Evolutionary conservation across 1,139 yeast genomes (phyloP).

Genomic region (Debaryomycetaceae sp.): DNA sequence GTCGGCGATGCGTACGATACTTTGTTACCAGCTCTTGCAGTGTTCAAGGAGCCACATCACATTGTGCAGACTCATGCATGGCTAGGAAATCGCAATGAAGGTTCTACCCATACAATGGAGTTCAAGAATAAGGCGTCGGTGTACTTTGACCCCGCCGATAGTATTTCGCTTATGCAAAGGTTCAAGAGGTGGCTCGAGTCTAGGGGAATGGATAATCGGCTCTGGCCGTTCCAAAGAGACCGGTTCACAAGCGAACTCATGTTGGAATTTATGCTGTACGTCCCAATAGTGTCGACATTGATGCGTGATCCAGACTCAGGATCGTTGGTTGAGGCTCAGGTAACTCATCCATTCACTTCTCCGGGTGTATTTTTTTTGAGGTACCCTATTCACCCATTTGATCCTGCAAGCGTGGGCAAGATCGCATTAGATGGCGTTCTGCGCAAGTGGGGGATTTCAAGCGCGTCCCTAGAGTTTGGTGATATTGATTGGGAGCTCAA

Average conservation of each 20-base stretch:
- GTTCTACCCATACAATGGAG: slow-evolving; percentile 1
- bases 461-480: slow-evolving; percentile 9
- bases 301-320: slow-evolving; percentile 2
- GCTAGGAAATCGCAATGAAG: slow-evolving; percentile 13
- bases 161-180: slow-evolving; percentile 10
- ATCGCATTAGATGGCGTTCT: slow-evolving; percentile 10
- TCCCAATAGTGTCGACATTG: slow-evolving; percentile 4
- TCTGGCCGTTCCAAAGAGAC: slow-evolving; percentile 22
- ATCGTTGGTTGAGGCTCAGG: slow-evolving; percentile 1
- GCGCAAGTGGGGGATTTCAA: slow-evolving; percentile 14
- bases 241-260: slow-evolving; percentile 13
- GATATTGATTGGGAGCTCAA: slow-evolving; percentile 23
- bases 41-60: slow-evolving; percentile 24
- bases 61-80: slow-evolving; percentile 14
- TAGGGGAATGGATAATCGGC: slow-evolving; percentile 17
- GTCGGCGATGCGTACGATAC: slow-evolving; percentile 33
- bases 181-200: background rate
- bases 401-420: slow-evolving; percentile 11
- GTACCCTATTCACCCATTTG: slow-evolving; percentile 31
- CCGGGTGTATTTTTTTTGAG: slow-evolving; percentile 28
- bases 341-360: slow-evolving; percentile 5
- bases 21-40: slow-evolving; percentile 25
- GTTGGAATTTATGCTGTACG: slow-evolving; percentile 10
- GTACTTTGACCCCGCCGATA: slow-evolving; percentile 13
- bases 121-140: slow-evolving; percentile 16